A percentile compares a stretch with the other conserved stretches of the same genome.
phyloP scores from a whole-genome alignment of 768 basidiomycete genomes.

The Serendipita sp. region DNA sequence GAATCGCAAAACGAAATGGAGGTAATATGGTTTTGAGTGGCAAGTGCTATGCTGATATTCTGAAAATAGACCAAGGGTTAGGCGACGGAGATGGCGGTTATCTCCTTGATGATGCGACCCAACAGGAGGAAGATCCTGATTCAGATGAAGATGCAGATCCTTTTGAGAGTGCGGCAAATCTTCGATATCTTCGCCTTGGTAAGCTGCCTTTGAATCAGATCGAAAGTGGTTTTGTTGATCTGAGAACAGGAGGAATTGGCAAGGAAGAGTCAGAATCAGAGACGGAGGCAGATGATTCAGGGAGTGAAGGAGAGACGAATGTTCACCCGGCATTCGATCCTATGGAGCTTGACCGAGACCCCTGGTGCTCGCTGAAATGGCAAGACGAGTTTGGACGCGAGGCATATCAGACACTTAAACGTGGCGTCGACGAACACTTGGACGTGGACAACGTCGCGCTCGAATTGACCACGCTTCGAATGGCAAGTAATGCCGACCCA shows the following conservation, averaged over 20 bases:
- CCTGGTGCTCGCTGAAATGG: conserved; percentile 10
- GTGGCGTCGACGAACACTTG: conserved; percentile 84
- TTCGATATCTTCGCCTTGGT: conserved; percentile 65
- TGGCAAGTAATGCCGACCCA: conserved; percentile 88
- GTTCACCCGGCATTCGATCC: conserved; percentile 13
- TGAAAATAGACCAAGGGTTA: conserved; percentile 44
- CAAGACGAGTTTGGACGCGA: conserved; percentile 59
- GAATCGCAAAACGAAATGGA: conserved; percentile 42
- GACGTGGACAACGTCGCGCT: conserved; percentile 85
- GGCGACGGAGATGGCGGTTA: conserved; percentile 20
- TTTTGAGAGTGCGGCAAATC: conserved; percentile 44
- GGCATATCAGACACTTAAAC: conserved; percentile 70
- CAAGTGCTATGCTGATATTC: conserved; percentile 36
- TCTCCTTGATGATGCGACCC: conserved; percentile 29
- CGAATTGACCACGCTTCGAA: conserved; percentile 89
- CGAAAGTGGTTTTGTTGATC: not conserved
- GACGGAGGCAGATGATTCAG: conserved; percentile 12
- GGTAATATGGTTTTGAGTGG: not conserved
- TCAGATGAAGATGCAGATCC: conserved; percentile 34
- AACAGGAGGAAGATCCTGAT: conserved; percentile 34
- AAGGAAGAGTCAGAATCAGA: conserved; percentile 18
- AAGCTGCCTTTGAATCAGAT: conserved; percentile 9
- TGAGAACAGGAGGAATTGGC: not conserved
- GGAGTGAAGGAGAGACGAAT: conserved; percentile 17
- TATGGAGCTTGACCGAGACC: conserved; percentile 6